Conservation (phyloP, 805 yeast species). For the Metschnikowia chrysomelidarum region DNA sequence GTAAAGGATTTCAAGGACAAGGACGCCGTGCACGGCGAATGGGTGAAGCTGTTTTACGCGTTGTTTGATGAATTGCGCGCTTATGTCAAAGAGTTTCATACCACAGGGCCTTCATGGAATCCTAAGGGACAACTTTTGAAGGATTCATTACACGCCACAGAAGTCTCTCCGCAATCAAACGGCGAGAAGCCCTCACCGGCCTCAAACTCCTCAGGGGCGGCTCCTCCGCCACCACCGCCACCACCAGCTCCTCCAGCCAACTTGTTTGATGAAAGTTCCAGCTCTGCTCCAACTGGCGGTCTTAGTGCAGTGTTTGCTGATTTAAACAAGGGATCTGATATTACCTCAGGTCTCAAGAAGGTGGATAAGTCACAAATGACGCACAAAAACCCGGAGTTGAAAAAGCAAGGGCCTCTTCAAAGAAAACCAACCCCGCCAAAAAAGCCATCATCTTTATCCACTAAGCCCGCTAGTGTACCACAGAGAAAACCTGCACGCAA, state of each 20-base stretch:
- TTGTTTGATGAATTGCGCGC: constrained; percentile 68
- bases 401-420: constrained; percentile 48
- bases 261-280: constrained; percentile 45
- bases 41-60: constrained; percentile 70
- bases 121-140: constrained; percentile 55
- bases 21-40: constrained; percentile 66
- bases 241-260: constrained; percentile 85
- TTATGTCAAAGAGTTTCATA: constrained; percentile 74
- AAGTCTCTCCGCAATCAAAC: constrained; percentile 16
- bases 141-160: constrained; percentile 39
- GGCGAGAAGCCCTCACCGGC: constrained; percentile 38
- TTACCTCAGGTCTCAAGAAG: constrained; percentile 84
- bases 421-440: constrained; percentile 77
- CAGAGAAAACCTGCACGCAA: constrained; percentile 43
- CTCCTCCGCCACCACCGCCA: constrained; percentile 74
- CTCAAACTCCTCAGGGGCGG: constrained; percentile 21
- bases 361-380: constrained; percentile 94
- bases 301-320: constrained; percentile 91
- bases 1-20: constrained; percentile 78
- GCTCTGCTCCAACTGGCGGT: constrained; percentile 39
- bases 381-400: constrained; percentile 83
- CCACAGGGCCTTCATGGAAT: constrained; percentile 84
- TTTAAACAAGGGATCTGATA: constrained; percentile 77
- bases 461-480: constrained; percentile 40
- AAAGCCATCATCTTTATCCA: constrained; percentile 66